These are phyloP conservation scores for Paraleonurus japonicus DNA, from an alignment of 257 asterid genomes.

Conservation along the genomic window DNA sequence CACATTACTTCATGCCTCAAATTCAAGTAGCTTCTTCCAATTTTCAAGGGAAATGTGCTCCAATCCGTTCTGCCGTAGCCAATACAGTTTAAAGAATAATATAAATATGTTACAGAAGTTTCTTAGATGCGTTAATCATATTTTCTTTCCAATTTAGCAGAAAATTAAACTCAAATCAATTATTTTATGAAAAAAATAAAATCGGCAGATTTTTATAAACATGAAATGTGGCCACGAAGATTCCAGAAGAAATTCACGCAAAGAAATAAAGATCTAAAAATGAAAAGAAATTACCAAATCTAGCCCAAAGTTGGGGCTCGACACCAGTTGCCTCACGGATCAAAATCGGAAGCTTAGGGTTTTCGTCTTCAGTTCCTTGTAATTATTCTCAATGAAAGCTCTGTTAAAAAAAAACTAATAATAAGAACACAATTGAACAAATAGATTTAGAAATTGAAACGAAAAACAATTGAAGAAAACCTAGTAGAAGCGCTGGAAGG, in stretches of 20 bases:
- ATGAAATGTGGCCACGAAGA: background rate
- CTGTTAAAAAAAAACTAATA: constrained; percentile 24
- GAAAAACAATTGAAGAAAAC: constrained; percentile 24
- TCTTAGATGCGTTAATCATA: background rate
- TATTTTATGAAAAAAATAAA: background rate
- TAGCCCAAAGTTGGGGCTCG: constrained; percentile 97
- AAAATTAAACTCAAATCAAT: constrained; percentile 6
- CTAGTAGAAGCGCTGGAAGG: constrained; percentile 77
- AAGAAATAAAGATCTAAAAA: constrained; percentile 7
- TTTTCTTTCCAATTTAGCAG: background rate
- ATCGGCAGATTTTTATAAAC: background rate
- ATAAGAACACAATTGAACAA: background rate
- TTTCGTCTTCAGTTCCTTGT: constrained; percentile 88
- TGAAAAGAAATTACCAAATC: constrained; percentile 56
- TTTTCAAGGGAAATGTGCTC: background rate
- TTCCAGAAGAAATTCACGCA: background rate
- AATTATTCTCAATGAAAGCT: constrained; percentile 70
- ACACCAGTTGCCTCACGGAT: constrained; percentile 78
- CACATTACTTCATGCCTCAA: background rate
- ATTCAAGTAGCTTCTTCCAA: background rate
- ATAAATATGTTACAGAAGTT: background rate
- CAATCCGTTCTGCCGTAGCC: background rate
- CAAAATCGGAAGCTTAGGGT: constrained; percentile 82
- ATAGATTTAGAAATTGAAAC: background rate
- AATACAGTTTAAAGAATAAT: background rate